These are phyloP conservation scores for Tolypocladium sp. DNA, from an alignment of 2,329 filamentous ascomycete genomes.

Conservation along the genomic window DNA sequence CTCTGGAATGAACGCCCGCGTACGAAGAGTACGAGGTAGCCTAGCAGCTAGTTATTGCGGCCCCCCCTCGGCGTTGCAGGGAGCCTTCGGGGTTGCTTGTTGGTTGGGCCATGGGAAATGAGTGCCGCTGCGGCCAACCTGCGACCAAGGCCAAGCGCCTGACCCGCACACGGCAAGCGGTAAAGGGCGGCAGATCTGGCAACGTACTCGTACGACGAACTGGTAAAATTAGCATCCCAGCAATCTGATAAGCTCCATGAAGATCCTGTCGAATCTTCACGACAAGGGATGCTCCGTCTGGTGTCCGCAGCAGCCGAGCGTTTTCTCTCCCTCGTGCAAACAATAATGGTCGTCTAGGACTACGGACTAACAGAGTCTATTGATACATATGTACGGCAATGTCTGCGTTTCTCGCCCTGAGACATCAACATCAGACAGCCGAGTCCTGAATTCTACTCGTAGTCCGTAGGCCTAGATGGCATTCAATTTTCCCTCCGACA, in stretches of 20 bases:
- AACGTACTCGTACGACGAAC: neutral
- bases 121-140: neutral
- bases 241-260: neutral
- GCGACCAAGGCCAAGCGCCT: neutral
- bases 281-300: neutral
- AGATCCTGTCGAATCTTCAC: neutral
- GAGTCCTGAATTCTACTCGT: neutral
- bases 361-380: neutral
- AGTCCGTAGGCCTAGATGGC: neutral
- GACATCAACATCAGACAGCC: neutral
- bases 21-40: neutral
- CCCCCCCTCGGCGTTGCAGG: neutral
- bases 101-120: neutral
- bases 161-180: neutral
- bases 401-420: neutral
- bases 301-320: neutral
- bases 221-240: neutral
- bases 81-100: neutral
- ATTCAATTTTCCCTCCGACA: neutral
- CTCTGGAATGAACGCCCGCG: neutral
- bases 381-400: too few relatives aligned
- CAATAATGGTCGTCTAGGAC: neutral
- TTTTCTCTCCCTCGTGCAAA: neutral
- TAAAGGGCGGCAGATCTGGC: neutral
- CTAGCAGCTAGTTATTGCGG: neutral